Base-by-base conservation (phyloP, 2,329 filamentous ascomycete genomes). In the Geosmithia putterillii region DNA sequence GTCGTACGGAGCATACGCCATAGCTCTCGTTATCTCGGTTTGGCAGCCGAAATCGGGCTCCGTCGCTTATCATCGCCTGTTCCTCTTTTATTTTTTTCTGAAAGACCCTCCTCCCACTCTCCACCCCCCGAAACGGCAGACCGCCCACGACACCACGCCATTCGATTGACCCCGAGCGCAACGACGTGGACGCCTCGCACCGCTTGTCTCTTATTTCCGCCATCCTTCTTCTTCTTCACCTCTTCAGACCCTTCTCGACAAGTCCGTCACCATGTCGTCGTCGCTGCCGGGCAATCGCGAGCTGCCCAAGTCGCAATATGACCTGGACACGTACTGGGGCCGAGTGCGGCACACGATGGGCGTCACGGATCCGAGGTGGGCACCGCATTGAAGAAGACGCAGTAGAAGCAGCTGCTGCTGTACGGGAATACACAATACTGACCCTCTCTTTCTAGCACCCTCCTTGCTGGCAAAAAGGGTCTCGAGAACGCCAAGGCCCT, bases 331-430 rank as follows among this genome's bases (percentile, higher is more conserved):
- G 40, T 98, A 98, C 68, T 92, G 86, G 86, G 92, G 92, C 51
- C 81, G 92, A 46, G 92, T 96, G 57, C 79, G 76, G 66, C 90
- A 98, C 69, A 81, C 88, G 17, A 83, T 86, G 47, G 81, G 89
- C 55, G 80, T 98, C 55, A 84, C 89, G 59, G 92, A 98, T 71
- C 92, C 92, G 52, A 92, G 89, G 90, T 96, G 37, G n/a, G n/a
- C 10, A n/a, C 38, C 38, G 18, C 14, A 15, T 10, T n/a, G 35
- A 38, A 37, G 17, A 14, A 18, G 20, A 3, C 4, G 23, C 23
- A 15, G 35, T n/a, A n/a, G n/a, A n/a, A n/a, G n/a, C n/a, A 22
- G 28, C 22, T 37, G 25, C n/a, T 34, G 9, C 15, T 3, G 7
- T 15, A 19, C 14, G n/a, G 18, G 10, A 32, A 34, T n/a, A n/a